Evolutionary conservation across 345 rosid species (phyloP).

Genomic region (Syzygium aqueum): DNA sequence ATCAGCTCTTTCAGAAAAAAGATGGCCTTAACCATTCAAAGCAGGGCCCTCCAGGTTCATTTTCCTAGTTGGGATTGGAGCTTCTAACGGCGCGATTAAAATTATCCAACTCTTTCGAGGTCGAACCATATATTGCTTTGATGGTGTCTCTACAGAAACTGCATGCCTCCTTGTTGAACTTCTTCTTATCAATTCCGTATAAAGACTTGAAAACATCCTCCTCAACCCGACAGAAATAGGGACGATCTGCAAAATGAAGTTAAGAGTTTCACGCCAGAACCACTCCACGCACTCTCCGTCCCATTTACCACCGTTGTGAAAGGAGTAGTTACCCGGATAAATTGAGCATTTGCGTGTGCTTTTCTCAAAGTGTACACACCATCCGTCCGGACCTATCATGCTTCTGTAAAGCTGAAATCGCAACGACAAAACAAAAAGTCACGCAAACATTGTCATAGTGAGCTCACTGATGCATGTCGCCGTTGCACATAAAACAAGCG

Average conservation of each 20-base stretch:
- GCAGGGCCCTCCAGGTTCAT: not conserved
- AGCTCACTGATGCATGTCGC: not conserved
- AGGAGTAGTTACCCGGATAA: not conserved
- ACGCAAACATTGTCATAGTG: not conserved
- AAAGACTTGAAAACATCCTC: slow-evolving; percentile 43
- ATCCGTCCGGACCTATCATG: slow-evolving; percentile 68
- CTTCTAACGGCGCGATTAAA: slow-evolving; percentile 37
- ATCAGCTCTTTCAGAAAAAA: not conserved
- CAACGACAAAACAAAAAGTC: not conserved
- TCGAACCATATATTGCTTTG: slow-evolving; percentile 53
- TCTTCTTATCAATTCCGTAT: slow-evolving; percentile 49
- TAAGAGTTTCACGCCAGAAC: not conserved
- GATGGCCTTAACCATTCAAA: not conserved
- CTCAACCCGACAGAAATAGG: slow-evolving; percentile 78
- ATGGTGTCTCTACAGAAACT: slow-evolving; percentile 67
- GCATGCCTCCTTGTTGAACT: slow-evolving; percentile 69
- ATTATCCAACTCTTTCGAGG: slow-evolving; percentile 43
- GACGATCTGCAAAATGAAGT: slow-evolving; percentile 41
- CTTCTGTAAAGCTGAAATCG: slow-evolving; percentile 47
- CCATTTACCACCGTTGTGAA: not conserved
- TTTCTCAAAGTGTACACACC: slow-evolving; percentile 74
- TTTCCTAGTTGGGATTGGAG: slow-evolving; percentile 10
- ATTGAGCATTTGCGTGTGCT: slow-evolving; percentile 81
- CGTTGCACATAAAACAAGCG: not conserved
- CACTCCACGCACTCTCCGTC: not conserved